These are phyloP conservation scores for Phialemonium atrogriseum DNA, from an alignment of 2,329 filamentous ascomycete genomes.

Conservation along the genomic window DNA sequence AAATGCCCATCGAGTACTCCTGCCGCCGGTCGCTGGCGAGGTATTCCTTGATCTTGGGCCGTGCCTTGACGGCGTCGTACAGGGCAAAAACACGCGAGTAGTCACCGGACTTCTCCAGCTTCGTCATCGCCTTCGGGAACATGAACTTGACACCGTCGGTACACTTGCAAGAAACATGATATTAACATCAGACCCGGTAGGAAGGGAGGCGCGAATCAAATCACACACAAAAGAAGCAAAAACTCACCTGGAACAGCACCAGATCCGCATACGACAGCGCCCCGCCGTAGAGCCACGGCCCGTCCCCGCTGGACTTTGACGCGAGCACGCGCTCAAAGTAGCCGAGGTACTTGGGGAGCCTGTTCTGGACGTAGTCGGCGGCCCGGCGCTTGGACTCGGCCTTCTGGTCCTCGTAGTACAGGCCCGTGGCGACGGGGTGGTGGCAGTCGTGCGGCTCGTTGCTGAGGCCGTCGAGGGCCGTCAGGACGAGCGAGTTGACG, in stretches of 20 bases:
- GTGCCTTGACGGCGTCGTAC: slow-evolving; percentile 52
- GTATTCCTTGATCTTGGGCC: slow-evolving; percentile 60
- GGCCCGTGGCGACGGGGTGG: slow-evolving; percentile 52
- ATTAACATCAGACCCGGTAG: no score
- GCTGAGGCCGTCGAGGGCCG: slow-evolving; percentile 61
- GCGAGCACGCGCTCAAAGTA: slow-evolving; percentile 62
- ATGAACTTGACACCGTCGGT: slow-evolving; percentile 54
- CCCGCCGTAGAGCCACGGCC: slow-evolving; percentile 58
- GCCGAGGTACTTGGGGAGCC: slow-evolving; percentile 63
- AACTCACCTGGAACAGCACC: slow-evolving; percentile 59
- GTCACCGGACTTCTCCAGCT: slow-evolving; percentile 44
- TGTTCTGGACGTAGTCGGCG: slow-evolving; percentile 46
- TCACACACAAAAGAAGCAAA: no score
- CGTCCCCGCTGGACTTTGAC: slow-evolving; percentile 45
- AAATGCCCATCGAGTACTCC: slow-evolving; percentile 58
- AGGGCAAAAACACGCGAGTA: slow-evolving; percentile 56
- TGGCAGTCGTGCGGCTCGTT: slow-evolving; percentile 70
- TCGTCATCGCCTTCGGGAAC: slow-evolving; percentile 59
- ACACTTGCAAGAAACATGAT: no score
- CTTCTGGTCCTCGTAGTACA: slow-evolving; percentile 72
- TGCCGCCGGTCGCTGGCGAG: slow-evolving; percentile 55
- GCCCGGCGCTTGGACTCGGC: slow-evolving; percentile 51
- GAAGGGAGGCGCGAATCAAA: no score
- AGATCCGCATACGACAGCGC: slow-evolving; percentile 64
- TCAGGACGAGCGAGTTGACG: slow-evolving; percentile 57